These are phyloP conservation scores for Kazachstania bromeliacearum DNA, from an alignment of 805 yeast genomes.

Conservation along the genomic window DNA sequence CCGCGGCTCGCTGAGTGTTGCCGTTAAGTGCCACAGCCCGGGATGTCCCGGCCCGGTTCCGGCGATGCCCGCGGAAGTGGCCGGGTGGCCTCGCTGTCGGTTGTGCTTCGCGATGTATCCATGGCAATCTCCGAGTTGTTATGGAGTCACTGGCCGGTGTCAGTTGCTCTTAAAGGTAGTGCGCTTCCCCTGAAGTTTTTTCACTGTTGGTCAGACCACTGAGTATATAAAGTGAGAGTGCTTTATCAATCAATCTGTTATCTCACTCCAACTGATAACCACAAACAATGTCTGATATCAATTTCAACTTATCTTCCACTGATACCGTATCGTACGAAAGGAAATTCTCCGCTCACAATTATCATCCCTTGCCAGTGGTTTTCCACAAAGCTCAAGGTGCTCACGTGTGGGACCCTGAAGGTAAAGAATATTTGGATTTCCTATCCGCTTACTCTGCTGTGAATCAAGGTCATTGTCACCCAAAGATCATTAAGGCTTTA, in stretches of 20 bases:
- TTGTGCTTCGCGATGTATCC: not conserved
- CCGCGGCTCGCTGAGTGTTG: not conserved
- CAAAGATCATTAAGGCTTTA: slow-evolving; percentile 76
- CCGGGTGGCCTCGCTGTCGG: not conserved
- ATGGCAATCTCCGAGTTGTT: too few relatives aligned
- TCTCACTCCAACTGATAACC: too few relatives aligned
- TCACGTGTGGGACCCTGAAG: slow-evolving; percentile 97
- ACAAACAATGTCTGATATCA: not conserved
- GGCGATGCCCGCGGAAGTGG: too few relatives aligned
- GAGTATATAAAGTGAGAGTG: not conserved
- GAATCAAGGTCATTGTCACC: slow-evolving; percentile 97
- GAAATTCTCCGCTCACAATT: slow-evolving; percentile 88
- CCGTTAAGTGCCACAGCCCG: not conserved
- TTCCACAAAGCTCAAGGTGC: slow-evolving; percentile 83
- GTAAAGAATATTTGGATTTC: slow-evolving; percentile 86
- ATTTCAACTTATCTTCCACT: slow-evolving; percentile 35
- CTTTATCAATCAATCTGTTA: too few relatives aligned
- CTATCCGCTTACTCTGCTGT: slow-evolving; percentile 94
- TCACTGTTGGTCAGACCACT: too few relatives aligned
- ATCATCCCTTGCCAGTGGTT: slow-evolving; percentile 94
- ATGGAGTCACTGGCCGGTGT: too few relatives aligned
- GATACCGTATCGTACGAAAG: slow-evolving; percentile 62
- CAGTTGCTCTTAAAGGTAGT: not conserved
- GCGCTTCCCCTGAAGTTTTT: not conserved
- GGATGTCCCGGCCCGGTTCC: too few relatives aligned